These are phyloP conservation scores for Eucalyptus cloeziana DNA, from an alignment of 345 rosid genomes.

Conservation along the genomic window DNA sequence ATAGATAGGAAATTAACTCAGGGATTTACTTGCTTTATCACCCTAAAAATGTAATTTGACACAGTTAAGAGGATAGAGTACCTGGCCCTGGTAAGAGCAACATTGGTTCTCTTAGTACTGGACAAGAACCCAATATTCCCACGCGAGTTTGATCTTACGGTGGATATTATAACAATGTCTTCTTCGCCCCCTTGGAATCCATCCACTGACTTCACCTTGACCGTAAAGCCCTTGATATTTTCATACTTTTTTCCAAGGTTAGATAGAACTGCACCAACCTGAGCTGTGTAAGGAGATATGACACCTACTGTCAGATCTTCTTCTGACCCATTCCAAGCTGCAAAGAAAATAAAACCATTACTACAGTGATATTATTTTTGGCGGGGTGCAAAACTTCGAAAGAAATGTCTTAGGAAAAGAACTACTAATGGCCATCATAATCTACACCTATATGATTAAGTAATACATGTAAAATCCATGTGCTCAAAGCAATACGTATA, in stretches of 20 bases:
- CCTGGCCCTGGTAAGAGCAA: conserved; percentile 36
- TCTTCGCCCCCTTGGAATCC: conserved; percentile 32
- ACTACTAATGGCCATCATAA: background rate
- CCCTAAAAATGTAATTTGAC: background rate
- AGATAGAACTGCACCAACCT: conserved; percentile 15
- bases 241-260: conserved; percentile 7
- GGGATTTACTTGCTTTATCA: background rate
- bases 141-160: conserved; percentile 15
- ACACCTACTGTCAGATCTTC: conserved; percentile 19
- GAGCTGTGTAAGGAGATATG: conserved; percentile 32
- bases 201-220: conserved; percentile 25
- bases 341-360: background rate
- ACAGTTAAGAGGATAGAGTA: background rate
- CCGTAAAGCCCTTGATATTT: background rate
- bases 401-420: background rate
- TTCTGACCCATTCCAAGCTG: conserved; percentile 14
- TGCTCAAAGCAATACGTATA: background rate
- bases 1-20: background rate
- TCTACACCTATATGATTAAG: background rate
- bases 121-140: conserved; percentile 20
- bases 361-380: background rate
- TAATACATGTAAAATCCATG: background rate
- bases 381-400: background rate
- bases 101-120: conserved; percentile 13
- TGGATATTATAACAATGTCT: conserved; percentile 24